Evolutionary conservation across 2,329 filamentous ascomycete genomes (phyloP).

Genomic region (Helicocarpus griseus): DNA sequence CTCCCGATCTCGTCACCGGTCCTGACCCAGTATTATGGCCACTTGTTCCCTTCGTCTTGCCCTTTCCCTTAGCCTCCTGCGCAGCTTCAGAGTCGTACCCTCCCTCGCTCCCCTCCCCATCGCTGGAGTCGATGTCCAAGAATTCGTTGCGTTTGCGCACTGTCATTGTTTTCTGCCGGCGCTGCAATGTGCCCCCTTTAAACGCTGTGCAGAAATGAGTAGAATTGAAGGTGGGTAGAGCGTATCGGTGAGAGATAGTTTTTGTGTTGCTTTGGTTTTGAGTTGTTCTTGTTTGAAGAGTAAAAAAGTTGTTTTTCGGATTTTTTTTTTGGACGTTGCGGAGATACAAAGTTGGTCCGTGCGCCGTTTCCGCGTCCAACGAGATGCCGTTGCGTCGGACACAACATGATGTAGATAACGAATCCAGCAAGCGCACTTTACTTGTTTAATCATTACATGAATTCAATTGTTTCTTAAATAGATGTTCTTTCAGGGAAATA

Average conservation of each 20-base stretch:
- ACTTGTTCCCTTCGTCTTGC: neutral
- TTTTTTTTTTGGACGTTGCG: neutral
- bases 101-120: conserved; percentile 29
- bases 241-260: neutral
- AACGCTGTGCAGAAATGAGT: too few species aligned
- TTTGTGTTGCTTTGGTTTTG: neutral
- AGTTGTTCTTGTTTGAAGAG: neutral
- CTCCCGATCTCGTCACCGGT: conserved; percentile 1
- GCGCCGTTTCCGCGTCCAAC: too few species aligned
- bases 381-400: too few species aligned
- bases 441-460: too few species aligned
- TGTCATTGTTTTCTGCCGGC: conserved; percentile 20
- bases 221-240: neutral
- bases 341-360: neutral
- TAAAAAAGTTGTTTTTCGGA: neutral
- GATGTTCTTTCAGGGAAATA: too few species aligned
- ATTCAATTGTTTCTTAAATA: too few species aligned
- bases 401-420: too few species aligned
- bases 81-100: conserved; percentile 39
- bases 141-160: conserved; percentile 31
- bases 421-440: too few species aligned
- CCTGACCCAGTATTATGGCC: neutral
- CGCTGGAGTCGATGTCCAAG: conserved; percentile 27
- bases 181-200: too few species aligned
- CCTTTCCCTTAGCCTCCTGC: conserved; percentile 28